Percentiles rank a stretch among this genome's conserved stretches.
Evolutionary conservation across 1,284 basidiomycete genomes (phyloP).

Genomic region (Cryptococcus amylolentus): DNA sequence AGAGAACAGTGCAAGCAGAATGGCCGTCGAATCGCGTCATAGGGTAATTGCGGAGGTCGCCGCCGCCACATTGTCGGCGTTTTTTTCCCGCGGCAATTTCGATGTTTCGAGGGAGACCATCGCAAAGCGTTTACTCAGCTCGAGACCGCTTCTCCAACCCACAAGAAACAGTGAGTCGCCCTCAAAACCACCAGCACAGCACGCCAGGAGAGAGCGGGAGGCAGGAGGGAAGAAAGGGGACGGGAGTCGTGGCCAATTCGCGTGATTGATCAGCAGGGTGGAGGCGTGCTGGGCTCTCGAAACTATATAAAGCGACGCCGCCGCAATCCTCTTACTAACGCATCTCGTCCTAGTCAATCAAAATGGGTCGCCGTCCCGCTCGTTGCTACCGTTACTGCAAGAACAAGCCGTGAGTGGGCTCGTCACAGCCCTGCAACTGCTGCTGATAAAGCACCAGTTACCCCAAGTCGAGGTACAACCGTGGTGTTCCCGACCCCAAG

Average conservation of each 20-base stretch:
- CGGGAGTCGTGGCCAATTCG: background rate
- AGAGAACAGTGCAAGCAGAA: background rate
- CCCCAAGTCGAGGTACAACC: conserved; percentile 89
- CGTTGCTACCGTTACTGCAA: conserved; percentile 98
- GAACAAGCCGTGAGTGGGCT: conserved; percentile 71
- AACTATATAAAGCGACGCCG: conserved; percentile 1
- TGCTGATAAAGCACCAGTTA: conserved; percentile 33
- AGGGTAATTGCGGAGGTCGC: background rate
- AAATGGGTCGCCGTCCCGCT: conserved; percentile 93
- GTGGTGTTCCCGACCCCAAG: conserved; percentile 96
- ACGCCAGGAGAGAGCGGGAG: conserved; percentile 43
- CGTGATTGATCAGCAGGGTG: background rate
- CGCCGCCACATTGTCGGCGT: background rate
- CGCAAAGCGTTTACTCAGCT: no score
- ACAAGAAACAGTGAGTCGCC: no score
- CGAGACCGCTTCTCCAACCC: no score
- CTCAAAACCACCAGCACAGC: no score
- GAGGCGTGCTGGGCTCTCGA: background rate
- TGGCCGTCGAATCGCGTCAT: background rate
- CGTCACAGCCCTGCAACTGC: background rate
- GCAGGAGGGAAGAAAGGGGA: conserved; percentile 28
- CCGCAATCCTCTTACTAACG: background rate
- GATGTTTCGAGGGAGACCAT: no score
- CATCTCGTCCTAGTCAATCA: conserved; percentile 26
- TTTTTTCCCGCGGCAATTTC: no score